Evolutionary conservation across 1,284 basidiomycete species (phyloP).

Genomic region (Jaminaea rosea): DNA sequence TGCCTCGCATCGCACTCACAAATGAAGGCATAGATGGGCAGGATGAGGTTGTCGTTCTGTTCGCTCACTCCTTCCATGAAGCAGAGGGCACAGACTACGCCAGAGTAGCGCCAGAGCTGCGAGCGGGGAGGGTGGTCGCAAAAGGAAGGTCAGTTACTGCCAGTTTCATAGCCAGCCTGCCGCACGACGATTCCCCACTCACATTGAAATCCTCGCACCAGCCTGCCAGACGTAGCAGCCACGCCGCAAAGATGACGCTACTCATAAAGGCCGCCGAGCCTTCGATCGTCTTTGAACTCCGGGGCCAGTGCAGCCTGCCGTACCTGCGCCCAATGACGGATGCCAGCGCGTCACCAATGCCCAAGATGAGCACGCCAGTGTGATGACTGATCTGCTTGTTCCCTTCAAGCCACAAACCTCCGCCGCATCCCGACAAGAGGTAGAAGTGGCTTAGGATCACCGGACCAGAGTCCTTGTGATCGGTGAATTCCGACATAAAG

Average conservation of each 20-base stretch:
- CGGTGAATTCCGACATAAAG: constrained; percentile 89
- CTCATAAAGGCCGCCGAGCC: constrained; percentile 72
- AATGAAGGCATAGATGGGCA: constrained; percentile 39
- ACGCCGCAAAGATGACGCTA: constrained; percentile 64
- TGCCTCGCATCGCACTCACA: too few relatives aligned
- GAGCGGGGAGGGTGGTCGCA: background rate
- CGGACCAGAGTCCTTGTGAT: constrained; percentile 87
- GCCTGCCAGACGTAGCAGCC: constrained; percentile 63
- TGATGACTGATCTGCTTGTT: constrained; percentile 52
- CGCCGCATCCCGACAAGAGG: constrained; percentile 85
- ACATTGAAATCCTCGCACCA: constrained; percentile 25
- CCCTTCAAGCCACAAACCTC: constrained; percentile 84
- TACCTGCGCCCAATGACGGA: constrained; percentile 80
- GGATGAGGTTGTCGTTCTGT: constrained; percentile 44
- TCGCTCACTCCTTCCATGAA: constrained; percentile 40
- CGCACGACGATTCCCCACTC: constrained; percentile 1
- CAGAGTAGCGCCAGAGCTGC: constrained; percentile 15
- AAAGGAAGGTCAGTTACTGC: background rate
- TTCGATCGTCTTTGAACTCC: constrained; percentile 79
- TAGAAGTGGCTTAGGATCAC: constrained; percentile 97
- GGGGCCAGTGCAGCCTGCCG: constrained; percentile 74
- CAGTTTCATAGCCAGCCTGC: background rate
- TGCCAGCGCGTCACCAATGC: constrained; percentile 87
- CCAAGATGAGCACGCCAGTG: constrained; percentile 82
- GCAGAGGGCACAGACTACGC: constrained; percentile 20